Base-by-base conservation (phyloP, 164 flowering plant species). In the Brasenia schreberi region DNA sequence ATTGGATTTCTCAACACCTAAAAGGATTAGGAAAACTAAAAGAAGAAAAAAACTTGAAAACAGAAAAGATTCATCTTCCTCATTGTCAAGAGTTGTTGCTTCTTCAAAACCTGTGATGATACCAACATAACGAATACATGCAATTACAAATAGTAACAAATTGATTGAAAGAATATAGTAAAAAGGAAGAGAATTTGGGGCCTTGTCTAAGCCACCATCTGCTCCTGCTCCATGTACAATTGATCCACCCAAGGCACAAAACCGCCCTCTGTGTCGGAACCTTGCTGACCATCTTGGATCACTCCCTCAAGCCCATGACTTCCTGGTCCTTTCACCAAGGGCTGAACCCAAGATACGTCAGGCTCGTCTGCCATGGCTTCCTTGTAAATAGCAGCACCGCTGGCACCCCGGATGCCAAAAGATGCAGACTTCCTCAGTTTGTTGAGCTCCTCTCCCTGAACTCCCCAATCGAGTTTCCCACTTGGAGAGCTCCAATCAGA, bases 221-320 rank as follows among this genome's bases (percentile, higher is more conserved):
- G 96, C 83, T 89, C 95, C 76, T 84, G 92, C 76, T 92, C 96
- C 81, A 82, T 84, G 80, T 86, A 92, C 87, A 90, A 18, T 69
- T 85, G 95, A 81, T 87, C 94, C 69, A 76, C 72, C 92, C 94
- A 86, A 5, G 82, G 79, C 11, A 86, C 82, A 33, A 80, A 33
- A 69, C 75, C 66, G 66, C 64, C 80, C 87, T 14, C 63, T 5
- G 63, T n/a, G 63, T 3, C 33, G 4, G 70, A 67, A 33, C 63
- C 42, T 58, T 16, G 67, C 14, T 43, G 61, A 9, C 61, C 58
- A 14, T 49, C 66, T 27, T 58, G 64, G 52, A 69, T 49, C 42
- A 62, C 72, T 58, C 64, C 17, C 60, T 33, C 76, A 74, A 11
- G 19, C 77, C 81, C 9, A 19, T 7, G 18, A n/a, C 27, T 72